phyloP scores from a whole-genome alignment of 495 filamentous ascomycete species.

The Coniosporium apollinis region DNA sequence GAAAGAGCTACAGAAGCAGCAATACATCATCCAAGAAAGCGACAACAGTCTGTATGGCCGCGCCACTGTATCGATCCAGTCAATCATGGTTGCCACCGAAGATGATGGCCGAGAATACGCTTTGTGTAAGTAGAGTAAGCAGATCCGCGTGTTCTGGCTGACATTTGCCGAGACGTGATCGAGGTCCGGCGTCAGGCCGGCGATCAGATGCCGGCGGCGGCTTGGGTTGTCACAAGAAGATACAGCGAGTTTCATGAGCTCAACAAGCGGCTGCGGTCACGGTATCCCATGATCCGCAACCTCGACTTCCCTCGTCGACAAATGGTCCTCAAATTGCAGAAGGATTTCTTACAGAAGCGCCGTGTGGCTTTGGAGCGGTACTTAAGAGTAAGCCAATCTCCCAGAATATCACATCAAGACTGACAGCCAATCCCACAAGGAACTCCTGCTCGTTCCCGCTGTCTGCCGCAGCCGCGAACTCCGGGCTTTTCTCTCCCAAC shows the following conservation, averaged over 20 bases:
- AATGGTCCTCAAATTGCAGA: constrained; percentile 90
- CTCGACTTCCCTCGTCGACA: constrained; percentile 84
- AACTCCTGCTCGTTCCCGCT: constrained; percentile 71
- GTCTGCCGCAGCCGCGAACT: constrained; percentile 89
- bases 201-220: constrained; percentile 25
- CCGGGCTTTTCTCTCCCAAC: constrained; percentile 84
- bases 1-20: constrained; percentile 90
- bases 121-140: constrained; percentile 38
- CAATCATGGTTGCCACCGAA: constrained; percentile 79
- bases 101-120: constrained; percentile 89
- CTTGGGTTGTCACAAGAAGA: constrained; percentile 27
- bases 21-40: constrained; percentile 94
- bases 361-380: constrained; percentile 71
- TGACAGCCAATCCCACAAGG: constrained; percentile 6
- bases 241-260: constrained; percentile 97
- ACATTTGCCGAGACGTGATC: constrained; percentile 46
- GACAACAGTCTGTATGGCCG: constrained; percentile 95
- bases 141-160: neutral
- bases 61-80: constrained; percentile 73
- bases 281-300: constrained; percentile 72
- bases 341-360: constrained; percentile 84
- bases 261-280: constrained; percentile 68
- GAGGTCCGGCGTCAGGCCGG: constrained; percentile 82
- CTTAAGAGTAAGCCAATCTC: constrained; percentile 40
- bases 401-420: neutral